Evolutionary conservation across 83 land plant genomes (phyloP).

Genomic region (Thuja plicata): DNA sequence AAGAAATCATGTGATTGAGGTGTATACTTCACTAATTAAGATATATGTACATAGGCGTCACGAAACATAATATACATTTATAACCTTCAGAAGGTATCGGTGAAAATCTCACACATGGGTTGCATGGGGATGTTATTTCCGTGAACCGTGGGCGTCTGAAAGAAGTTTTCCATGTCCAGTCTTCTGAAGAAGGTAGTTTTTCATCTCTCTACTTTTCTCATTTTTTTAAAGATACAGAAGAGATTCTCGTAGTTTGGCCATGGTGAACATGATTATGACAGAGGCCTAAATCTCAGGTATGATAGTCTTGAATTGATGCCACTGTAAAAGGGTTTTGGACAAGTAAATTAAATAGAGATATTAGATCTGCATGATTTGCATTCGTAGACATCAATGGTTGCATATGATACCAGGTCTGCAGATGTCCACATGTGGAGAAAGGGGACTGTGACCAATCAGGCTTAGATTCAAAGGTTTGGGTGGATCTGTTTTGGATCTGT

Average conservation of each 20-base stretch:
- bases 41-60: not conserved
- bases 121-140: not conserved
- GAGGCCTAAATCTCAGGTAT: not conserved
- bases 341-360: not conserved
- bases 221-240: not conserved
- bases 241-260: not conserved
- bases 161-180: not conserved
- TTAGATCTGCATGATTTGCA: not conserved
- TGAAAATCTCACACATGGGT: not conserved
- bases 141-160: not conserved
- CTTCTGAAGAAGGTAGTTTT: not conserved
- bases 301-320: not conserved
- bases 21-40: too few relatives aligned
- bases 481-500: conserved; percentile 4
- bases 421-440: not conserved
- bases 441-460: not conserved
- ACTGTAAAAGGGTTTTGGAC: not conserved
- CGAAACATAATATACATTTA: not conserved
- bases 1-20: too few relatives aligned
- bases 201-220: not conserved
- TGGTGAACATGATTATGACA: not conserved
- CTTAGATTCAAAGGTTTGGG: conserved; percentile 1
- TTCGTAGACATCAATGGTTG: not conserved
- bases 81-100: too few relatives aligned
- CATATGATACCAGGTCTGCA: not conserved